These are phyloP conservation scores for Phlegmacium glaucopus DNA, from an alignment of 768 basidiomycete species.

Conservation along the genomic window DNA sequence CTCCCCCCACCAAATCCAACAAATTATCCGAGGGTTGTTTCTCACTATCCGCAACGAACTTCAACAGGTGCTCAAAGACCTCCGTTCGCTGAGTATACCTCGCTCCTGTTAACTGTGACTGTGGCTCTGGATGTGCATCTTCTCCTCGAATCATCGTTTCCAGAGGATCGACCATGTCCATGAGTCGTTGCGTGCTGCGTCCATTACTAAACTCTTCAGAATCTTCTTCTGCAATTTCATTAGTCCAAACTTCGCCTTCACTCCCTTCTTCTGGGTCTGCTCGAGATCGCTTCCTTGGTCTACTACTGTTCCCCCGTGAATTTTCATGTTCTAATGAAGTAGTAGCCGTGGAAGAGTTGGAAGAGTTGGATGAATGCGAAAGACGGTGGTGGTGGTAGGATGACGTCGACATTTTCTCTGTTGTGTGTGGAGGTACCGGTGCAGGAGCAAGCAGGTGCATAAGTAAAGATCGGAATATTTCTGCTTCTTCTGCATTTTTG, in stretches of 20 bases:
- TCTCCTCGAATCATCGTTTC: conserved; percentile 15
- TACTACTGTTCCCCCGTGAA: conserved; percentile 23
- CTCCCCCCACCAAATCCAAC: conserved; percentile 56
- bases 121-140: not conserved
- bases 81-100: conserved; percentile 63
- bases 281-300: conserved; percentile 43
- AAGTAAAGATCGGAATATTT: conserved; percentile 61
- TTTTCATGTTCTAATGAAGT: conserved; percentile 20
- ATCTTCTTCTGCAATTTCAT: conserved; percentile 28
- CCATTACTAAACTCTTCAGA: conserved; percentile 2
- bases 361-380: conserved; percentile 5
- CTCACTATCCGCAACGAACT: conserved; percentile 55
- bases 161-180: conserved; percentile 26
- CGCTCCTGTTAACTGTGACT: conserved; percentile 33
- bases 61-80: conserved; percentile 66
- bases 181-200: conserved; percentile 17
- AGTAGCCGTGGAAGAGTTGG: not conserved
- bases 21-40: conserved; percentile 68
- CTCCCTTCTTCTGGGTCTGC: conserved; percentile 38
- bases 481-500: conserved; percentile 54
- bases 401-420: not conserved
- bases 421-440: not conserved
- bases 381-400: conserved; percentile 7
- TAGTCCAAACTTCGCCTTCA: conserved; percentile 37
- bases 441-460: conserved; percentile 54